phyloP scores from a whole-genome alignment of 75 land plant genomes.

The Pinus taeda region DNA sequence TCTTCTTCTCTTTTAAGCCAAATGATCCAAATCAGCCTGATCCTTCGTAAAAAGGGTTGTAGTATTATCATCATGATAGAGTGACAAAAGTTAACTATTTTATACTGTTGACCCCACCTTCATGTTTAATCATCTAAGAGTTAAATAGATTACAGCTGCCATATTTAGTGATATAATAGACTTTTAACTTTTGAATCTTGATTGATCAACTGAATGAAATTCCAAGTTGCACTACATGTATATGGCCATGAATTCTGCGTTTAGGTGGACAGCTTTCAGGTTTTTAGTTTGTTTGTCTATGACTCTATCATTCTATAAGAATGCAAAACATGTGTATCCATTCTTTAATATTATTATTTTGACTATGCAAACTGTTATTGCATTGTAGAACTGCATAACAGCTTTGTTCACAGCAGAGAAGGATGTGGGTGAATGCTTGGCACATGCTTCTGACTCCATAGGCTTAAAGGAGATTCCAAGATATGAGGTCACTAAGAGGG shows the following conservation, averaged over 20 bases:
- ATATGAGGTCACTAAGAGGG: constrained; percentile 42
- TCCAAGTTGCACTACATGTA: neutral
- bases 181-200: neutral
- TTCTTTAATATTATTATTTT: neutral
- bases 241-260: neutral
- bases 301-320: neutral
- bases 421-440: constrained; percentile 58
- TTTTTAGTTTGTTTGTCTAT: neutral
- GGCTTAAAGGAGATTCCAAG: constrained; percentile 63
- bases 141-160: too few relatives aligned
- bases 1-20: too few relatives aligned
- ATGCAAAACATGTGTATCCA: neutral
- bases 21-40: too few relatives aligned
- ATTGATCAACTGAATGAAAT: constrained; percentile 1
- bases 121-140: too few relatives aligned
- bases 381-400: constrained; percentile 54
- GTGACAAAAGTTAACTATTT: too few relatives aligned
- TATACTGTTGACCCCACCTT: too few relatives aligned
- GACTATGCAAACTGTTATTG: neutral
- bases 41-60: too few relatives aligned
- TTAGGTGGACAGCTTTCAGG: neutral
- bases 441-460: constrained; percentile 59
- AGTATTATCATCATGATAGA: too few relatives aligned
- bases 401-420: constrained; percentile 52
- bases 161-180: too few relatives aligned